Base-by-base conservation (phyloP, 73 alveolate genomes). In the Paramecium bursaria region DNA sequence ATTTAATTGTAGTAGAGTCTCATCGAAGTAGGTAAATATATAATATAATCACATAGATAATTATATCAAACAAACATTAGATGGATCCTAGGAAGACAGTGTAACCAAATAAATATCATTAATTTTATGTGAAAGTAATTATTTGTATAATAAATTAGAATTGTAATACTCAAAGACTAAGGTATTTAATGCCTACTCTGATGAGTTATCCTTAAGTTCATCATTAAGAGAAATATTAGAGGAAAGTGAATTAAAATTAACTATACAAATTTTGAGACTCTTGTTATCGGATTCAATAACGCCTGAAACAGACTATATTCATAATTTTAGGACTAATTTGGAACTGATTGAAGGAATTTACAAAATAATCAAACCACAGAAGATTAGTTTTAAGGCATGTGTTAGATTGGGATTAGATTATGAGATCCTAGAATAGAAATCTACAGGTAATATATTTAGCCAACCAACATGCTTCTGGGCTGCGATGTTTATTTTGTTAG, bases 401-500 rank as follows among this genome's bases (percentile, higher is more conserved):
- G 26, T 61, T 3, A 61, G 39, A 17, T 61, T 61, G 42, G 17
- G 30, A 33, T 61, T 33, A 17, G 33, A 57, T 57, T 33, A 21
- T 35, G 82, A 67, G 30, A 57, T 39, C 17, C 44, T 67, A 27
- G 82, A 67, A 11, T 39, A 67, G 6, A 67, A 67, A 27, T 7
- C 57, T 5, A 67, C 33, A 42, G 44, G 44, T 42, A 67, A 67
- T 17, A 39, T 39, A 21, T 67, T 61, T 19, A 67, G 82, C 33
- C 55, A 67, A 42, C 44, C 53, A n/a, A 67, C 82, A 6, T 67
- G 82, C 44, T 67, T 39, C 7, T 67, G 82, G 80, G 82, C 60
- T 5, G 27, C 55, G 26, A 67, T 67, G 82, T 44, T 39, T 19
- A 67, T 67, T 6, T 67, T 67, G 35, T 39, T 67, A 7, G 82